A percentile compares a stretch with the other conserved stretches of the same genome.
Evolutionary conservation across 208 protist species (phyloP).

Genomic region (Tritrichomonas musculus): DNA sequence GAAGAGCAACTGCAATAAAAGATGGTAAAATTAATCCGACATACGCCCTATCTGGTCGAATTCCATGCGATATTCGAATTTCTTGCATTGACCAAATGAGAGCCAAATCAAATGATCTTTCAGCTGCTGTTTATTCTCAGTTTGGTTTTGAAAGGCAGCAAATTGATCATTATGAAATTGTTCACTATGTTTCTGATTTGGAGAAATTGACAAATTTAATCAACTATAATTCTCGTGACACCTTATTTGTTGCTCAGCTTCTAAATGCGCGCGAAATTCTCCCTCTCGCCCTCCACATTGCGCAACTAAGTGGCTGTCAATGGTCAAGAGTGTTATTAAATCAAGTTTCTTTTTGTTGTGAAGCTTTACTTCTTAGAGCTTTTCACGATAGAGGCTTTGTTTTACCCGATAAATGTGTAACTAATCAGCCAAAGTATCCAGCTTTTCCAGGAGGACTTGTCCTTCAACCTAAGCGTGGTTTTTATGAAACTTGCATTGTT

Average conservation of each 20-base stretch:
- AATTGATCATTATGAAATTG: conserved; percentile 5
- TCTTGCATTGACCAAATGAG: neutral
- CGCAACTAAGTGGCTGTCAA: neutral
- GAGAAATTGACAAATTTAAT: neutral
- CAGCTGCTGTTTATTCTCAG: neutral
- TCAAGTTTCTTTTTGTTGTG: neutral
- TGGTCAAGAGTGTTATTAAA: neutral
- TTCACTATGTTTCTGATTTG: neutral
- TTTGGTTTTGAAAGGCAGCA: conserved; percentile 13
- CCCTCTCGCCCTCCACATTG: neutral
- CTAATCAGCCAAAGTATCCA: neutral
- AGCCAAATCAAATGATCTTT: neutral
- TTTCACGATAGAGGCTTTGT: neutral
- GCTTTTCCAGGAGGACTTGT: neutral
- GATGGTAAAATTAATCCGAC: neutral
- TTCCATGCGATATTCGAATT: neutral
- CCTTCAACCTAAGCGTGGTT: neutral
- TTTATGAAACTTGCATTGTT: conserved; percentile 12
- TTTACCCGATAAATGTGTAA: neutral
- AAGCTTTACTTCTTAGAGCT: neutral
- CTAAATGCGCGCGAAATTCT: neutral
- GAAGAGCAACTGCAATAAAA: neutral
- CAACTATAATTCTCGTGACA: neutral
- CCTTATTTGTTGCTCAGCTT: neutral
- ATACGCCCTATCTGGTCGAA: neutral